Evolutionary conservation across 1,284 basidiomycete species (phyloP).

Genomic region (Acaromyces ingoldii): DNA sequence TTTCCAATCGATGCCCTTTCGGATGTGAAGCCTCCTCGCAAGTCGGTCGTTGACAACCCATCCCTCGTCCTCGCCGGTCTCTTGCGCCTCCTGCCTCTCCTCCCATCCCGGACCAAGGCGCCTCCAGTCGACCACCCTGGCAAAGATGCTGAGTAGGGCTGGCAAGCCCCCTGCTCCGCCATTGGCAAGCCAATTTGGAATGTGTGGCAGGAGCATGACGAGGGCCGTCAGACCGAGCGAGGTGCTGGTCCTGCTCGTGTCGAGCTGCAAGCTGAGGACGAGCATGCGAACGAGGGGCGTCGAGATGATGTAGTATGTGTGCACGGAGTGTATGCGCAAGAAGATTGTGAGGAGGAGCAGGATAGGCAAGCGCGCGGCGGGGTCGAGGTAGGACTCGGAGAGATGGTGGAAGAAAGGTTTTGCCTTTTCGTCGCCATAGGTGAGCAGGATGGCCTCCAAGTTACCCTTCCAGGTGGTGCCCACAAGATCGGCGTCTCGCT

Average conservation of each 20-base stretch:
- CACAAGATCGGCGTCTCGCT: conserved; percentile 5
- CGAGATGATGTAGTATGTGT: conserved; percentile 42
- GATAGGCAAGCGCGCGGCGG: conserved; percentile 26
- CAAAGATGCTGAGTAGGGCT: conserved; percentile 38
- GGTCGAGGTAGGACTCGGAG: conserved; percentile 28
- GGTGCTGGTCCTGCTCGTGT: conserved; percentile 34
- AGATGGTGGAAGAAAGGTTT: conserved; percentile 47
- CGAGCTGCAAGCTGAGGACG: conserved; percentile 33
- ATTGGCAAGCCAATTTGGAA: conserved; percentile 43
- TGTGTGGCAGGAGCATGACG: conserved; percentile 48
- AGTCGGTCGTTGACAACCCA: conserved; percentile 32
- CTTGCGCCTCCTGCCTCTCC: conserved; percentile 19
- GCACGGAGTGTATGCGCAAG: conserved; percentile 37
- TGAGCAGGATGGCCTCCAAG: conserved; percentile 35
- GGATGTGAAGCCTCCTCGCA: conserved; percentile 31
- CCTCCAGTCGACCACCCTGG: conserved; percentile 41
- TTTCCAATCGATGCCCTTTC: conserved; percentile 28
- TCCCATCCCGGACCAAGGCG: conserved; percentile 35
- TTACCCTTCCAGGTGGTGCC: conserved; percentile 31
- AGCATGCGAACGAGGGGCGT: conserved; percentile 36
- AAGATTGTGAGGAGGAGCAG: conserved; percentile 43
- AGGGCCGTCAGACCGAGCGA: conserved; percentile 38
- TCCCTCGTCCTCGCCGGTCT: conserved; percentile 24
- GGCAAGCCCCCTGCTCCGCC: conserved; percentile 39
- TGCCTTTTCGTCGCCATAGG: conserved; percentile 35